phyloP scores from a whole-genome alignment of 352 stramenopile genomes.

The Proteromonas lacertae region DNA sequence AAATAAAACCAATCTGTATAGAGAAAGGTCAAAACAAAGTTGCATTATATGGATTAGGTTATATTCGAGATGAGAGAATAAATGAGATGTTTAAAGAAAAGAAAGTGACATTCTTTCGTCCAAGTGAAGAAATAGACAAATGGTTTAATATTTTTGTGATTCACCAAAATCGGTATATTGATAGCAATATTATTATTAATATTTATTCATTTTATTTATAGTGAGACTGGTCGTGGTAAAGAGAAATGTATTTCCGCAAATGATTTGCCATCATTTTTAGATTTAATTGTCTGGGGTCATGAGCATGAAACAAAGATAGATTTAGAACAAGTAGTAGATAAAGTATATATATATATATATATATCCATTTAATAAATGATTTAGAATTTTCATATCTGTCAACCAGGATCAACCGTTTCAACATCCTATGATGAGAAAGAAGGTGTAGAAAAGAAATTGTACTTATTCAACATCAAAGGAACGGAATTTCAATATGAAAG shows the following conservation, averaged over 20 bases:
- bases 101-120: conserved; percentile 64
- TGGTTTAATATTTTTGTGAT: conserved; percentile 97
- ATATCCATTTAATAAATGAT: neutral
- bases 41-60: conserved; percentile 84
- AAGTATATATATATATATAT: neutral
- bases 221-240: conserved; percentile 18
- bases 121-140: conserved; percentile 10
- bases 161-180: conserved; percentile 87
- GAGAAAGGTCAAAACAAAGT: conserved; percentile 33
- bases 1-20: conserved; percentile 71
- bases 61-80: conserved; percentile 86
- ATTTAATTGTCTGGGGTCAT: conserved; percentile 32
- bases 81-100: conserved; percentile 80
- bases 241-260: conserved; percentile 89
- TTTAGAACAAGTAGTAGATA: neutral
- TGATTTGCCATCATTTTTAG: conserved; percentile 92
- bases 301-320: conserved; percentile 63
- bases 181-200: conserved; percentile 10
- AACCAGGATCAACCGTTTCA: conserved; percentile 74
- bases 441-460: conserved; percentile 15
- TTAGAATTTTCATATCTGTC: conserved; percentile 62
- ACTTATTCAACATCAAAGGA: conserved; percentile 12
- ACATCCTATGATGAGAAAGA: conserved; percentile 61
- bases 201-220: conserved; percentile 3
- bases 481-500: conserved; percentile 14